Evolutionary conservation across 2,329 filamentous ascomycete genomes (phyloP).

Genomic region (Apiospora malaysiana): DNA sequence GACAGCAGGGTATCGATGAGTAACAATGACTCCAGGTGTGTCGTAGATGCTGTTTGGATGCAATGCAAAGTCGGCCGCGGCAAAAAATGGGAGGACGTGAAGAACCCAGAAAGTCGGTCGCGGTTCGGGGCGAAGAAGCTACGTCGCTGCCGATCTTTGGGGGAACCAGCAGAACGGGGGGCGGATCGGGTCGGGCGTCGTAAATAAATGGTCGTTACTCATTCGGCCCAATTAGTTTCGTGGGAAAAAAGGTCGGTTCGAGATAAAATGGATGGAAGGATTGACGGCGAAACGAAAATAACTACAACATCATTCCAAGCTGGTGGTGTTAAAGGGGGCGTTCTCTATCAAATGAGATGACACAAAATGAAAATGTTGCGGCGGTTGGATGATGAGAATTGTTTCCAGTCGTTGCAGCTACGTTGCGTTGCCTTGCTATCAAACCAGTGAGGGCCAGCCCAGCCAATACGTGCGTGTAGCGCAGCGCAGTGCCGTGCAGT

Average conservation of each 20-base stretch:
- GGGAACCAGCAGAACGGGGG: background rate
- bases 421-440: constrained; percentile 9
- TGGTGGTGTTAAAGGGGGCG: constrained; percentile 10
- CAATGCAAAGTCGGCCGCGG: background rate
- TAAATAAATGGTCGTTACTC: constrained; percentile 17
- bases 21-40: constrained; percentile 12
- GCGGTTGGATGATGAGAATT: constrained; percentile 13
- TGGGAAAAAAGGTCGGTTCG: background rate
- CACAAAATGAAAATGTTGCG: constrained; percentile 17
- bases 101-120: constrained; percentile 1
- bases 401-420: constrained; percentile 15
- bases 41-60: background rate
- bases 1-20: background rate
- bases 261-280: constrained; percentile 14
- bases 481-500: too few relatives aligned
- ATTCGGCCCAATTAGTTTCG: background rate
- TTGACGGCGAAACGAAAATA: constrained; percentile 19
- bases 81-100: background rate
- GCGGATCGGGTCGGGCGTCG: constrained; percentile 6
- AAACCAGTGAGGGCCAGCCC: background rate
- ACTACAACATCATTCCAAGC: constrained; percentile 1
- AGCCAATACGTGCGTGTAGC: too few relatives aligned
- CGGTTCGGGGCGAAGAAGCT: constrained; percentile 3
- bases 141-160: constrained; percentile 4
- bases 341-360: constrained; percentile 11